Percentiles rank a stretch among this genome's conserved stretches.
These are phyloP conservation scores for Lentinula lateritia DNA, from an alignment of 768 basidiomycete species.

Conservation along the genomic window DNA sequence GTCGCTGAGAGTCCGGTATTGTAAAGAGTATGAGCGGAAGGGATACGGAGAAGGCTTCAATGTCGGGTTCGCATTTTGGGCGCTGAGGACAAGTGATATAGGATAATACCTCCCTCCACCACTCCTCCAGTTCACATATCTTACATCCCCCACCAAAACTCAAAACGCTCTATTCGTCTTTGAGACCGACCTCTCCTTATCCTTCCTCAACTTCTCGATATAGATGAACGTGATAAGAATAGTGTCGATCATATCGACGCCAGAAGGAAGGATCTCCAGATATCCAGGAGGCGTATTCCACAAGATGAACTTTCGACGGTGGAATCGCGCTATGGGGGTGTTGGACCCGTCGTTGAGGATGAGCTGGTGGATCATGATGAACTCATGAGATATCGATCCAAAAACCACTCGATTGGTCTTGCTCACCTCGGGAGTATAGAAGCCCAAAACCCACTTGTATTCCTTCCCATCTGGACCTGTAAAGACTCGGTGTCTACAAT, in stretches of 20 bases:
- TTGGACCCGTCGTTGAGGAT: too few species aligned
- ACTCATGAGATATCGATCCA: too few species aligned
- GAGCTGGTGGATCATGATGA: too few species aligned
- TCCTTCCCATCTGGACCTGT: too few species aligned
- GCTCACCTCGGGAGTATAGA: too few species aligned
- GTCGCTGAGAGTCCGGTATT: background rate
- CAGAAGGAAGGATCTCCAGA: constrained; percentile 17
- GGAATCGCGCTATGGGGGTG: too few species aligned
- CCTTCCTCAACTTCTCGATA: background rate
- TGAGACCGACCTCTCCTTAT: background rate
- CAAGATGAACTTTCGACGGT: too few species aligned
- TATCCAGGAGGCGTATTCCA: background rate
- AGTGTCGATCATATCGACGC: constrained; percentile 14
- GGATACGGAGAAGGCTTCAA: background rate
- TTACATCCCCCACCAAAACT: background rate
- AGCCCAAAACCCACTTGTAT: too few species aligned
- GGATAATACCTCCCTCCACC: background rate
- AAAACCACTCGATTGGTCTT: too few species aligned
- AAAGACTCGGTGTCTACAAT: too few species aligned
- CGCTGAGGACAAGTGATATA: background rate
- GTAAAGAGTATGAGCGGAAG: background rate
- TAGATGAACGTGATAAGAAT: background rate
- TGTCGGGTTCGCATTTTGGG: background rate
- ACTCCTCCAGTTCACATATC: too few species aligned
- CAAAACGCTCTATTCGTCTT: background rate